These are phyloP conservation scores for Passiflora organensis DNA, from an alignment of 345 rosid genomes.

Conservation along the genomic window DNA sequence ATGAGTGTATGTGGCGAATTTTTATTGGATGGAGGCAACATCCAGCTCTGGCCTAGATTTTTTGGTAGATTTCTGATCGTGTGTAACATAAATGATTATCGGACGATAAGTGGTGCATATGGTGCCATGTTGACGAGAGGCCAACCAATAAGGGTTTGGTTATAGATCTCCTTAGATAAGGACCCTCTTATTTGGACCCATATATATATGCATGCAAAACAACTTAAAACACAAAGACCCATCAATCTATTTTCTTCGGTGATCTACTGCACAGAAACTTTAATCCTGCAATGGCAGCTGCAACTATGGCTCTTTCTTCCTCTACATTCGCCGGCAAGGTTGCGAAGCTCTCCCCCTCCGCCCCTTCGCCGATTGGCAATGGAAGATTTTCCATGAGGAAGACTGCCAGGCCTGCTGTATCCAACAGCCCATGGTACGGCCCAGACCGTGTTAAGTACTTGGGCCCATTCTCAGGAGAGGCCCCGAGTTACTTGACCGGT, in stretches of 20 bases:
- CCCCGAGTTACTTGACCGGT: no score
- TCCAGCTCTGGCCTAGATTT: no score
- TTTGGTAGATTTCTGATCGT: no score
- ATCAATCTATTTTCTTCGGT: no score
- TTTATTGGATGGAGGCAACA: no score
- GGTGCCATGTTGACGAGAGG: conserved; percentile 29
- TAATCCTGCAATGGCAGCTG: conserved; percentile 43
- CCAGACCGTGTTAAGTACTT: no score
- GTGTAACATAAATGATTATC: no score
- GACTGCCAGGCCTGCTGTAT: conserved; percentile 27
- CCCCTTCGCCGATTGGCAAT: conserved; percentile 26
- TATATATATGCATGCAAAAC: not conserved
- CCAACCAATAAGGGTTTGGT: conserved; percentile 46
- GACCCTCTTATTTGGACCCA: not conserved
- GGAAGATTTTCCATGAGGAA: conserved; percentile 65
- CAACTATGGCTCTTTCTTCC: conserved; percentile 76
- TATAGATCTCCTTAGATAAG: conserved; percentile 48
- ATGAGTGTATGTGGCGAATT: no score
- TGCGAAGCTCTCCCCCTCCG: conserved; percentile 39
- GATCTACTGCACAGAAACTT: no score
- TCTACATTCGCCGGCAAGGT: conserved; percentile 59
- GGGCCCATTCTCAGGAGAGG: no score
- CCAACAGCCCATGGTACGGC: conserved; percentile 58
- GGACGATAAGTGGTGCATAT: conserved; percentile 25
- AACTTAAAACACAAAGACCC: no score